Evolutionary conservation across 2,329 filamentous ascomycete genomes (phyloP).

Genomic region (Chrysosporium queenslandicum): DNA sequence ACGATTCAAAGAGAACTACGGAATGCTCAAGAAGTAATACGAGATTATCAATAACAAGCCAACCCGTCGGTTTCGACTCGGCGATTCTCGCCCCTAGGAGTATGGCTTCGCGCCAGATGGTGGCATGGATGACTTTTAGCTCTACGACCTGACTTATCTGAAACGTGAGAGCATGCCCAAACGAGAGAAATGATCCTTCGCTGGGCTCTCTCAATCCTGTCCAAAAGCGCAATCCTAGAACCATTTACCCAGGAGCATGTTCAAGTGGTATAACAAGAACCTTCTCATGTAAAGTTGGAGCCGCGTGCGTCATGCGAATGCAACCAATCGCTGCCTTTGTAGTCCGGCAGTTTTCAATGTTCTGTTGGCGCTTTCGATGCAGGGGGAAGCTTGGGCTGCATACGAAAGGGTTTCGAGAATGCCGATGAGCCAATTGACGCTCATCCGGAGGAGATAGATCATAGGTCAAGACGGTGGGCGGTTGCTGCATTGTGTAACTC

Average conservation of each 20-base stretch:
- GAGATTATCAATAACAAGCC: neutral
- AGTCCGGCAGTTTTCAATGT: neutral
- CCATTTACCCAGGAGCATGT: too few species aligned
- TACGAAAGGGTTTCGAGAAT: neutral
- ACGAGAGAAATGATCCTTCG: neutral
- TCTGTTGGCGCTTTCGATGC: constrained; percentile 5
- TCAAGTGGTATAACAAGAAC: too few species aligned
- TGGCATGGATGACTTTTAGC: too few species aligned
- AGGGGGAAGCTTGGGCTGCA: constrained; percentile 1
- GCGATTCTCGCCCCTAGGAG: too few species aligned
- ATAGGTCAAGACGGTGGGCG: neutral
- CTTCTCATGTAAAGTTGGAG: neutral
- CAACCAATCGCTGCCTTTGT: neutral
- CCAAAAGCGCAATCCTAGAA: neutral
- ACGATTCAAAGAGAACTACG: too few species aligned
- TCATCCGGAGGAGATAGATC: neutral
- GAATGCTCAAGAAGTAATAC: neutral
- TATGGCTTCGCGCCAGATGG: too few species aligned
- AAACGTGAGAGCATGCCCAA: neutral
- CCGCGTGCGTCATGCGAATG: neutral
- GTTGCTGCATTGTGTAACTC: neutral
- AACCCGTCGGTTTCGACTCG: neutral
- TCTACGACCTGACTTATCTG: too few species aligned
- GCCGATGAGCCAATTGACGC: neutral
- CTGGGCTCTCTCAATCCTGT: neutral